These are phyloP conservation scores for Candida orba DNA, from an alignment of 805 yeast genomes.

Conservation along the genomic window DNA sequence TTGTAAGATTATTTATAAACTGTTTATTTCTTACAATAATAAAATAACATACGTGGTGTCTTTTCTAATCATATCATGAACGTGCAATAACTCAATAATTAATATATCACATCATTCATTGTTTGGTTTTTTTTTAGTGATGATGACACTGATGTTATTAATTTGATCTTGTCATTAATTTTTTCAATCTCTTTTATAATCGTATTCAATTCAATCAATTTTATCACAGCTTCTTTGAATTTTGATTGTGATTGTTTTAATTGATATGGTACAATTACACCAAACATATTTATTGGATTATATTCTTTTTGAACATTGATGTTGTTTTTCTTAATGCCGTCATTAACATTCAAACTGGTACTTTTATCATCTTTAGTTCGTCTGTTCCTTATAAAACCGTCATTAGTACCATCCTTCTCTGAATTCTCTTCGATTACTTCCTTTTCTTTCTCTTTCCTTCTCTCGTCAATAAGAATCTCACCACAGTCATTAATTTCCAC, in stretches of 20 bases:
- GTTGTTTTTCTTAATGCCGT: background rate
- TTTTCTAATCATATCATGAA: too few species aligned
- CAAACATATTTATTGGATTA: constrained; percentile 41
- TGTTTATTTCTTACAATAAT: too few species aligned
- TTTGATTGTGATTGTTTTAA: constrained; percentile 31
- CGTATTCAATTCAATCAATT: constrained; percentile 3
- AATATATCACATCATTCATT: too few species aligned
- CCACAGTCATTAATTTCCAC: constrained; percentile 3
- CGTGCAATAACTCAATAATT: too few species aligned
- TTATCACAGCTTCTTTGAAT: constrained; percentile 29
- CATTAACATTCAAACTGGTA: background rate
- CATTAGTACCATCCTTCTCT: background rate
- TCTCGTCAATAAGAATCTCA: background rate
- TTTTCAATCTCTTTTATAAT: background rate
- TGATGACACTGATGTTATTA: too few species aligned
- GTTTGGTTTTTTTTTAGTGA: too few species aligned
- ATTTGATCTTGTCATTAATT: background rate
- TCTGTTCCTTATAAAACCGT: constrained; percentile 5
- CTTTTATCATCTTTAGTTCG: constrained; percentile 1
- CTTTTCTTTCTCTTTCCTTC: background rate
- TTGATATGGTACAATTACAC: constrained; percentile 37
- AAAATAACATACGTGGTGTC: too few species aligned
- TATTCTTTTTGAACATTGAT: constrained; percentile 5
- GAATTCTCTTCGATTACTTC: background rate
- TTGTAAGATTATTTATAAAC: too few species aligned